Conservation (phyloP, 2,329 filamentous ascomycete species). For the Magnaporthiopsis poae region DNA sequence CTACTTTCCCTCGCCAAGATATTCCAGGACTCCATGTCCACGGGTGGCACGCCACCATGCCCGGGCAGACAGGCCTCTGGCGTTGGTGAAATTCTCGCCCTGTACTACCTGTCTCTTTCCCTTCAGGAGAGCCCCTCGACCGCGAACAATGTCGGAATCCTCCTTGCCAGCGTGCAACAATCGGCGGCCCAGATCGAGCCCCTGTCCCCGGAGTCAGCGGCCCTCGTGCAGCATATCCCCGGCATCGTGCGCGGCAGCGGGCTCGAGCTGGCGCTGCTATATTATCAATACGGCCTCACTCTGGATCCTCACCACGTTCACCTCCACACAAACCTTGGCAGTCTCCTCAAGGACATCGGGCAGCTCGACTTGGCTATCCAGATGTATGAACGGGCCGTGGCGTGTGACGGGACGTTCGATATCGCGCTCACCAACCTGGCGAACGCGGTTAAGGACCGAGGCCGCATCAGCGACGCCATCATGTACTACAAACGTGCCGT, state of each 20-base stretch:
- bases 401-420: conserved; percentile 87
- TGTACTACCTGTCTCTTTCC: conserved; percentile 91
- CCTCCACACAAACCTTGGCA: conserved; percentile 91
- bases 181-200: conserved; percentile 26
- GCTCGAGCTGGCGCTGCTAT: conserved; percentile 75
- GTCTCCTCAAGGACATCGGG: conserved; percentile 89
- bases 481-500: conserved; percentile 85
- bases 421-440: conserved; percentile 93
- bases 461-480: conserved; percentile 84
- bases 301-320: conserved; percentile 87
- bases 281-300: conserved; percentile 87
- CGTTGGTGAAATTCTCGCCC: conserved; percentile 81
- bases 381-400: conserved; percentile 94
- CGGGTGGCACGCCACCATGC: conserved; percentile 45
- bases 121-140: conserved; percentile 94
- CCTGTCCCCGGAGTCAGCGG: conserved; percentile 1
- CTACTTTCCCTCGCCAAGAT: conserved; percentile 92
- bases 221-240: conserved; percentile 42
- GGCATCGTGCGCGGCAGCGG: conserved; percentile 80
- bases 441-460: conserved; percentile 95
- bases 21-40: conserved; percentile 90
- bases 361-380: conserved; percentile 83
- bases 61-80: conserved; percentile 57
- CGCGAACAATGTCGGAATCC: conserved; percentile 93
- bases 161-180: conserved; percentile 90